Base-by-base conservation (phyloP, 2,329 filamentous ascomycete genomes). In the Alternaria angustiovoidea region DNA sequence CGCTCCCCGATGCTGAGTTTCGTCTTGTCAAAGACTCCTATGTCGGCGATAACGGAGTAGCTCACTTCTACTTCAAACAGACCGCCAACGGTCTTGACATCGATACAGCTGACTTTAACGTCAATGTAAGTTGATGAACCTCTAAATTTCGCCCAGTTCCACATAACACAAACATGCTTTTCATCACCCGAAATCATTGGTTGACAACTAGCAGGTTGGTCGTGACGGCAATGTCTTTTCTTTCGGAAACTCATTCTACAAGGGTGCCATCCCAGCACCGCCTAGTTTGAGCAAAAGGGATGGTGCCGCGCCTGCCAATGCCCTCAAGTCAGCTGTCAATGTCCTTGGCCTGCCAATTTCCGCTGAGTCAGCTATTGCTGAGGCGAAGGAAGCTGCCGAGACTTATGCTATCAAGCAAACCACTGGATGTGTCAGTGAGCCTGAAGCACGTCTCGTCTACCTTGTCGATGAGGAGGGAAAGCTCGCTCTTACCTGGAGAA, bases 51-150 rank as follows among this genome's bases (percentile, higher is more conserved):
- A 87, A 86, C 54, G 85, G 86, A 8, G 79, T 88, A 60, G 80
- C 80, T 0, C 86, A 88, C 66, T 84, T 87, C 63, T 82, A 87
- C 72, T 86, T 88, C 70, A 86, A 85, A 75, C 87, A 88, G 75
- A 88, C 85, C 0, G 77, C 80, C 7, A 84, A 87, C 54, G 86
- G 83, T 1, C 71, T 88, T 24, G 86, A 88, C 61, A 83, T 89
- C 60, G 86, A 88, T 66, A 88, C 88, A 66, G 85, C 83, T 1
- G 84, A 87, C 68, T 86, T 87, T 67, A 87, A 87, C 52, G 84
- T 88, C 48, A 88, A 88, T 63, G 84, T 87, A 66, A 77, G 84
- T 78, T 12, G 6, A 16, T 3, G 20, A 30, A 9, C 2, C 28
- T 16, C 20, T 44, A 7, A 1, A 42, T 12, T 36, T 36, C 12